Evolutionary conservation across 257 asterid species (phyloP), one percentile per base, ranked within the genome.

Genomic region (Misopates orontium): DNA sequence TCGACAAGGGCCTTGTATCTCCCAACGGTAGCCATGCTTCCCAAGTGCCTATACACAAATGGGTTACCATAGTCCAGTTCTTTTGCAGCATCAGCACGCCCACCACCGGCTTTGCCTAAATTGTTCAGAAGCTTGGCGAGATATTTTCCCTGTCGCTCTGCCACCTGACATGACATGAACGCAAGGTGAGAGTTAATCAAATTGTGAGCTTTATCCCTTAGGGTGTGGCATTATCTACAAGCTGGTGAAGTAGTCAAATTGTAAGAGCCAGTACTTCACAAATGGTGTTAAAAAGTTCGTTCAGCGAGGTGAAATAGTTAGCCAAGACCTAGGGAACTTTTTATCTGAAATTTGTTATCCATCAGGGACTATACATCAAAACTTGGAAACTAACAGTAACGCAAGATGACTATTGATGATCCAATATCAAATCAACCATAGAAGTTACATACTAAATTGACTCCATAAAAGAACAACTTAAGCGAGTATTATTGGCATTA

Each of bases 11-110:
- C 99, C 80, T 90, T 93, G 79, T 82, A 87, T 76, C 99, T 78
- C 60, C 99, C 97, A 47, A 93, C 25, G 1, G 97, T 87, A 23
- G 99, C 99, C 97, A 87, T 93, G 87, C 96, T 93, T 48, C 99
- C 99, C 76, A 93, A 58, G 67, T 90, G 99, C 80, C 55, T 86
- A 61, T 90, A 93, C 48, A 93, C 89, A 40, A 86, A 93, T 17
- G 80, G 80, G 14, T 70, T 60, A 15, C 97, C 97, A 2, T 83
- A 71, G 66, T 75, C 85, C 28, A 83, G 17, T n/a, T 77, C 81
- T 50, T 70, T 70, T 58, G 95, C 86, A 24, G 87, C 71, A 61
- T 74, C 69, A 1, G 95, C 99, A 42, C 68, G 87, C 19, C 96
- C 96, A 10, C 95, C 96, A 9, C 96, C 97, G 8, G 75, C 85